A percentile compares a stretch with the other conserved stretches of the same genome.
Conservation (phyloP, 2,329 filamentous ascomycete genomes). For the Neopestalotiopsis sp. region DNA sequence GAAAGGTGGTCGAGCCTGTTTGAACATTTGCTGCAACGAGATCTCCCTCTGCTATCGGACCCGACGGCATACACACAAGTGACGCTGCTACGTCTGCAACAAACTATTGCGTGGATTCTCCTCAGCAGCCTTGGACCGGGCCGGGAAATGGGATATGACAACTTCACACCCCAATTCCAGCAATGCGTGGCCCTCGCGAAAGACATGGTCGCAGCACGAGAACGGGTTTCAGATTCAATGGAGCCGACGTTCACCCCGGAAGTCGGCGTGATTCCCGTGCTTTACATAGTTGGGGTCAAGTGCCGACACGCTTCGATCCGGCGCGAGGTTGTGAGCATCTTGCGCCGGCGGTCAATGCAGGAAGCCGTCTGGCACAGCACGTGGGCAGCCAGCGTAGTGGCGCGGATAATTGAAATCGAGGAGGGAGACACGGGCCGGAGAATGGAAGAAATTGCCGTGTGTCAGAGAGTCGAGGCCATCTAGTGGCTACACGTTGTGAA, state of each 20-base stretch:
- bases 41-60: slow-evolving; percentile 19
- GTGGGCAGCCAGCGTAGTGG: slow-evolving; percentile 34
- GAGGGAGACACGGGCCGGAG: slow-evolving; percentile 29
- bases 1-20: slow-evolving; percentile 35
- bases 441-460: slow-evolving; percentile 34
- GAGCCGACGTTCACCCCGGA: slow-evolving; percentile 40
- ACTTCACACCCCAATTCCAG: slow-evolving; percentile 36
- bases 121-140: slow-evolving; percentile 31
- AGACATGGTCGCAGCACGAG: slow-evolving; percentile 29
- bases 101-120: slow-evolving; percentile 34
- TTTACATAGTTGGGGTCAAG: slow-evolving; percentile 42
- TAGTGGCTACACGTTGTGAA: slow-evolving; percentile 29
- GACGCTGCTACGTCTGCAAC: slow-evolving; percentile 38
- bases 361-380: slow-evolving; percentile 43
- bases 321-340: slow-evolving; percentile 35
- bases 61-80: slow-evolving; percentile 26
- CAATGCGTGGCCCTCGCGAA: slow-evolving; percentile 31
- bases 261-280: slow-evolving; percentile 37
- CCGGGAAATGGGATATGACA: slow-evolving; percentile 37
- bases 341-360: slow-evolving; percentile 31
- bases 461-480: slow-evolving; percentile 36
- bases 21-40: slow-evolving; percentile 31
- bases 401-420: slow-evolving; percentile 43
- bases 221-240: slow-evolving; percentile 28
- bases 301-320: slow-evolving; percentile 41